Evolutionary conservation across 345 rosid species (phyloP).

Genomic region (Hevea brasiliensis): DNA sequence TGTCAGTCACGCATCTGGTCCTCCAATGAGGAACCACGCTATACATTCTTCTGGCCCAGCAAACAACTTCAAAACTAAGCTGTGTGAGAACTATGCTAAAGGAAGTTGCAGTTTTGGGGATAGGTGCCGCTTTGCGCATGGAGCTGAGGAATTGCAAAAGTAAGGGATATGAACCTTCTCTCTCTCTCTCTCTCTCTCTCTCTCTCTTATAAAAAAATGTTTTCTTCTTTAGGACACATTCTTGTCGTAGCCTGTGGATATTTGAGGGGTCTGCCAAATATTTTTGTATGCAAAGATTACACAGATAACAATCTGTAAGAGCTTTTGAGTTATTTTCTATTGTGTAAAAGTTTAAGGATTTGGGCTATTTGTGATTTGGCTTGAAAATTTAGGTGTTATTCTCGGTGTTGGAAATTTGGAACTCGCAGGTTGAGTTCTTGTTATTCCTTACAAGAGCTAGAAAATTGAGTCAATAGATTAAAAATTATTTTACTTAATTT

Average conservation of each 20-base stretch:
- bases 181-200: neutral
- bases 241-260: conserved; percentile 1
- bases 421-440: too few species aligned
- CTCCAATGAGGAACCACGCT: conserved; percentile 30
- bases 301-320: neutral
- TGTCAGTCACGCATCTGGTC: conserved; percentile 51
- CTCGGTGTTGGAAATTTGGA: too few species aligned
- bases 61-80: conserved; percentile 68
- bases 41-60: conserved; percentile 20
- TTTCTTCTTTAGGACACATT: neutral
- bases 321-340: neutral
- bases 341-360: neutral
- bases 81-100: conserved; percentile 70
- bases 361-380: neutral
- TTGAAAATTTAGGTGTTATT: neutral
- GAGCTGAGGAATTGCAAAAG: conserved; percentile 64
- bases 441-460: too few species aligned
- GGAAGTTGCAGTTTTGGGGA: conserved; percentile 88
- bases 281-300: neutral
- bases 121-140: conserved; percentile 91
- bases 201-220: too few species aligned
- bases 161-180: conserved; percentile 13
- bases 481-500: too few species aligned
- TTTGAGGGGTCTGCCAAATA: neutral
- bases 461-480: too few species aligned